Evolutionary conservation across 2,329 filamentous ascomycete genomes (phyloP).

Genomic region (Dryadomyces quercivorus): DNA sequence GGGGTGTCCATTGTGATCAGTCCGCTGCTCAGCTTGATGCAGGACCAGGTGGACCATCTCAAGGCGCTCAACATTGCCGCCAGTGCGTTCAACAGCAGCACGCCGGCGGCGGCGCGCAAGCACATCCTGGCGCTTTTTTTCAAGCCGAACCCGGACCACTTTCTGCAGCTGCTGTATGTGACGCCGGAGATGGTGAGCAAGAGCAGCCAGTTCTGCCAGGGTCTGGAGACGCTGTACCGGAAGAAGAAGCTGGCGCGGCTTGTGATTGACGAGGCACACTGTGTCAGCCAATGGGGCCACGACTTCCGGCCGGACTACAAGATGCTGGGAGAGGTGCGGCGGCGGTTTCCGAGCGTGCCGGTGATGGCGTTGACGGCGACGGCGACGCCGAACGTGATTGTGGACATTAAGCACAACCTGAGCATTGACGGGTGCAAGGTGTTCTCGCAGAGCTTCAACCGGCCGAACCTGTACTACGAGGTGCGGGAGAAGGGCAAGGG

Average conservation of each 20-base stretch:
- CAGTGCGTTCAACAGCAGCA: slow-evolving; percentile 69
- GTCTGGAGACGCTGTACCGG: slow-evolving; percentile 55
- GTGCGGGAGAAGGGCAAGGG: slow-evolving; percentile 60
- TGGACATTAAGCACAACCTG: slow-evolving; percentile 87
- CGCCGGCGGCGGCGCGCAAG: slow-evolving; percentile 46
- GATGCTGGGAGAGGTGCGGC: slow-evolving; percentile 61
- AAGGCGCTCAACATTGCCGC: slow-evolving; percentile 65
- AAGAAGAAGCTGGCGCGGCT: slow-evolving; percentile 70
- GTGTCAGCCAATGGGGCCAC: slow-evolving; percentile 97
- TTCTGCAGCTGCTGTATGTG: slow-evolving; percentile 80
- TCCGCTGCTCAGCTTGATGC: slow-evolving; percentile 88
- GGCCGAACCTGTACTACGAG: slow-evolving; percentile 88
- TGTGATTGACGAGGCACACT: slow-evolving; percentile 98
- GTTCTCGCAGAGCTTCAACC: slow-evolving; percentile 90
- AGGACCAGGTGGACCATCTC: slow-evolving; percentile 86
- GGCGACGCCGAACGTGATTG: slow-evolving; percentile 82
- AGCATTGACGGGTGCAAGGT: slow-evolving; percentile 65
- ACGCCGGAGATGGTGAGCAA: slow-evolving; percentile 95
- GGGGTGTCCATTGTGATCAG: slow-evolving; percentile 94
- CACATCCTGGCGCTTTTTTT: slow-evolving; percentile 54
- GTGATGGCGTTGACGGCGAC: slow-evolving; percentile 94
- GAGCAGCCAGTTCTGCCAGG: slow-evolving; percentile 54
- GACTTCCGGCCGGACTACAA: slow-evolving; percentile 98
- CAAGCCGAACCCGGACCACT: slow-evolving; percentile 55
- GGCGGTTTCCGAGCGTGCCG: slow-evolving; percentile 64